Evolutionary conservation across 371 early-diverging fungal species (phyloP), one percentile per base, ranked within the genome.

Genomic region (Mortierella sp.): DNA sequence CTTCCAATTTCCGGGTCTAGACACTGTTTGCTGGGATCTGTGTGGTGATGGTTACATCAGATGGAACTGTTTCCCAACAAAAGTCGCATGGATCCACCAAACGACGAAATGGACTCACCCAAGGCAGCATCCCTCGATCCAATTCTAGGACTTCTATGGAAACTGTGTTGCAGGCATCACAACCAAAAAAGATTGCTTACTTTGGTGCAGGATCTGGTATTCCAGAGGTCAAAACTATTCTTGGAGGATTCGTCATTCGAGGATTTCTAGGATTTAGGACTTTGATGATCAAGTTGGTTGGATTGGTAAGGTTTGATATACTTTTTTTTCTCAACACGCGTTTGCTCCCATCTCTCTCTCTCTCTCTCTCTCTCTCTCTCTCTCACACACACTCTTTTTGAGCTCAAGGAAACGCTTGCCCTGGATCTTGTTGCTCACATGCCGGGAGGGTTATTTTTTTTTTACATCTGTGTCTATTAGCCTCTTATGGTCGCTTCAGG

Each of bases 401-500:
- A n/a, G n/a, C n/a, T n/a, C n/a, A n/a, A n/a, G n/a, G n/a, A n/a
- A n/a, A 87, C 85, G 19, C 90, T 93, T 18, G 74, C 91, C 25
- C 84, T 88, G 21, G 91, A 90, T 7, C 91, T 91, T 81, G 85
- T 91, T n/a, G 87, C 92, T 43, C 83, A 84, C 55, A 84, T 85
- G 45, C 90, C n/a, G n/a, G n/a, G n/a, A n/a, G n/a, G n/a, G n/a
- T n/a, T n/a, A n/a, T n/a, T 60, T 29, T 21, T 65, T 2, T n/a
- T 56, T 62, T 1, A n/a, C 19, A 62, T 61, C 44, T 43, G n/a
- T 19, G 29, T 7, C 44, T 7, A 26, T 2, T 77, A 91, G 92
- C 88, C 94, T 4, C 85, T 95, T 74, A 89, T 92, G 52, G 96
- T 95, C 5, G 94, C 96, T 0, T 93, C 96, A 1, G 97, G 97